Evolutionary conservation across 768 basidiomycete species (phyloP).

Genomic region (Pulveroboletus ravenelii): DNA sequence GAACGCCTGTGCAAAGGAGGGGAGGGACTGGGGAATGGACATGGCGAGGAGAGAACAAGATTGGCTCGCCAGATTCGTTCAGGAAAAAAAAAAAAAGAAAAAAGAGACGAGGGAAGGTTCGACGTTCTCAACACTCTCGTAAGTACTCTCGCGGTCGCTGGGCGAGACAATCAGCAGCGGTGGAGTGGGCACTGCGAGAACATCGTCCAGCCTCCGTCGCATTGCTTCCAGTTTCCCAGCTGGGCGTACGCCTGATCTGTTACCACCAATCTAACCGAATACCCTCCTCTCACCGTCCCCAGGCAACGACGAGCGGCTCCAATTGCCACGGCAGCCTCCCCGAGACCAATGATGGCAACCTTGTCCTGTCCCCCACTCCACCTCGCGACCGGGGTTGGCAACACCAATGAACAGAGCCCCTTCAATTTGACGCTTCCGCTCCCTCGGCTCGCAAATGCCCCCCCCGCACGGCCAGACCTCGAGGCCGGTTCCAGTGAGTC

Average conservation of each 20-base stretch:
- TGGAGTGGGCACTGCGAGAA: not conserved
- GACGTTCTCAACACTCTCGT: not conserved
- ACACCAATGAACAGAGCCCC: conserved; percentile 5
- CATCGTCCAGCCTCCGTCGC: not conserved
- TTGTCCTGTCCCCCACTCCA: not conserved
- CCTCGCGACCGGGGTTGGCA: conserved; percentile 7
- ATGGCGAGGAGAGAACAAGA: conserved; percentile 23
- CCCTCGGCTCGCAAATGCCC: conserved; percentile 1
- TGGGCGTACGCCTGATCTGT: too few species aligned
- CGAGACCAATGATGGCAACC: not conserved
- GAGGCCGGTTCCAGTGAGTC: too few species aligned
- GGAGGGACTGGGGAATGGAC: conserved; percentile 59
- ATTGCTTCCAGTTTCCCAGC: not conserved
- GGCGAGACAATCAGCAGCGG: not conserved
- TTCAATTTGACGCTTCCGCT: not conserved
- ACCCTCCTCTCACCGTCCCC: too few species aligned
- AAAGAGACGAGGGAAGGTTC: conserved; percentile 12
- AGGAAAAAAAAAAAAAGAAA: not conserved
- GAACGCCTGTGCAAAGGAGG: conserved; percentile 78
- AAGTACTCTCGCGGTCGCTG: not conserved
- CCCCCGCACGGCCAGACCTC: too few species aligned
- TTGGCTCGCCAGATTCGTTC: not conserved
- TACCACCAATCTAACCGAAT: not conserved
- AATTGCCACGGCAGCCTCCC: not conserved
- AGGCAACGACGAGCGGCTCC: too few species aligned